Evolutionary conservation across 176 grass and related monocot genomes (phyloP).

Genomic region (Carex kokanica): DNA sequence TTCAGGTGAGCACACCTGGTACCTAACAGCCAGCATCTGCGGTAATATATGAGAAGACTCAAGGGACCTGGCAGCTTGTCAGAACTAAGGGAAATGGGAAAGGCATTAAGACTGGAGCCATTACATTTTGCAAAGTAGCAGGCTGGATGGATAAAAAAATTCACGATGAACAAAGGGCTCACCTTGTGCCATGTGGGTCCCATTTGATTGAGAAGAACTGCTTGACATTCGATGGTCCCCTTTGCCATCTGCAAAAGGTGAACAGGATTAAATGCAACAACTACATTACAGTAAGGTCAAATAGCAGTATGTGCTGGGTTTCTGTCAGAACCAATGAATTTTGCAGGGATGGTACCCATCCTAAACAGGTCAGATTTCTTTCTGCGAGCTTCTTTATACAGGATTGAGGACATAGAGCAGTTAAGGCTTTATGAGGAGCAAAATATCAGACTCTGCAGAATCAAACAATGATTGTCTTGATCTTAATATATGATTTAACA

Average conservation of each 20-base stretch:
- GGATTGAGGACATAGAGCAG: not conserved
- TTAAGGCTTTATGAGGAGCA: not conserved
- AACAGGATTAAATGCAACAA: not conserved
- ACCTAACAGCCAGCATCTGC: not conserved
- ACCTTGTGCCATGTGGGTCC: not conserved
- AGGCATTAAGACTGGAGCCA: not conserved
- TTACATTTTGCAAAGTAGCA: constrained; percentile 1
- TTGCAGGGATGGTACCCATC: not conserved
- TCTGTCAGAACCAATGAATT: not conserved
- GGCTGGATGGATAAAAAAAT: not conserved
- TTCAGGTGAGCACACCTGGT: not conserved
- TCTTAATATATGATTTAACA: not conserved
- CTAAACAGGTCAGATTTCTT: not conserved
- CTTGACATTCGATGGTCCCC: not conserved
- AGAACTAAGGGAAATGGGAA: not conserved
- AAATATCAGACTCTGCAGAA: not conserved
- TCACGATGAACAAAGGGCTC: not conserved
- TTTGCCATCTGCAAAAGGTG: not conserved
- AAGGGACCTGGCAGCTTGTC: not conserved
- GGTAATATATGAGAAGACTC: not conserved
- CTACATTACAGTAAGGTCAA: not conserved
- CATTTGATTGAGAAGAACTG: not conserved
- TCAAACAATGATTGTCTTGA: not conserved
- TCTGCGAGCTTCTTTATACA: not conserved
- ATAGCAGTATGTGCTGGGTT: not conserved